Conservation (phyloP, 2,329 filamentous ascomycete species). For the Didymellaceae sp. region DNA sequence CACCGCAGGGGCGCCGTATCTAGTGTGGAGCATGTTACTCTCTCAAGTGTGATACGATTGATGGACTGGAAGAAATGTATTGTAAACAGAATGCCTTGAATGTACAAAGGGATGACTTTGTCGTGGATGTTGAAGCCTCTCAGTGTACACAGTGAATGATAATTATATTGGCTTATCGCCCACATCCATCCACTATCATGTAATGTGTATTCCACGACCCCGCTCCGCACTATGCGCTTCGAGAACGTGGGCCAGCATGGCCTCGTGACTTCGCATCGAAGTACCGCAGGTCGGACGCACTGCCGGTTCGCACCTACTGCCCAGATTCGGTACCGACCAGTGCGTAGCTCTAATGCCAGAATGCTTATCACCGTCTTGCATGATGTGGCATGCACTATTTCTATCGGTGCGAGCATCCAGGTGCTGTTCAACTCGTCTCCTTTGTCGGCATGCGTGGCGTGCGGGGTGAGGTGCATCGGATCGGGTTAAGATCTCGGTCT, state of each 20-base stretch:
- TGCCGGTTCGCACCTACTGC: constrained; percentile 26
- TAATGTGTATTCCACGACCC: constrained; percentile 23
- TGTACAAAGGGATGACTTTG: background rate
- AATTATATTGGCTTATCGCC: constrained; percentile 29
- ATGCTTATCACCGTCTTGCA: constrained; percentile 8
- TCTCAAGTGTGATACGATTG: background rate
- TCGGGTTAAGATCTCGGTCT: constrained; percentile 20
- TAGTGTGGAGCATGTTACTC: constrained; percentile 9
- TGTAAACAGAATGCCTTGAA: background rate
- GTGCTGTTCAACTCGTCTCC: constrained; percentile 2
- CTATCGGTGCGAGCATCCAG: background rate
- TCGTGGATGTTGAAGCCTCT: background rate
- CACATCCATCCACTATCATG: constrained; percentile 16
- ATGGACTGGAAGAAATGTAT: background rate
- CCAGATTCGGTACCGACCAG: constrained; percentile 9
- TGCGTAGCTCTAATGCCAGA: constrained; percentile 6
- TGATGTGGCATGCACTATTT: constrained; percentile 5
- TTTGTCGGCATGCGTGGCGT: constrained; percentile 9
- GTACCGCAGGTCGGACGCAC: constrained; percentile 24
- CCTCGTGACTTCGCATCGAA: constrained; percentile 32
- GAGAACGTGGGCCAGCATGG: constrained; percentile 22
- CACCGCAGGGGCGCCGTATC: constrained; percentile 15
- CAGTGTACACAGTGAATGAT: background rate
- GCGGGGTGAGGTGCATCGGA: constrained; percentile 13
- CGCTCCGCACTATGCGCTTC: constrained; percentile 23